These are phyloP conservation scores for Mycena leptocephala DNA, from an alignment of 768 basidiomycete genomes.

Conservation along the genomic window DNA sequence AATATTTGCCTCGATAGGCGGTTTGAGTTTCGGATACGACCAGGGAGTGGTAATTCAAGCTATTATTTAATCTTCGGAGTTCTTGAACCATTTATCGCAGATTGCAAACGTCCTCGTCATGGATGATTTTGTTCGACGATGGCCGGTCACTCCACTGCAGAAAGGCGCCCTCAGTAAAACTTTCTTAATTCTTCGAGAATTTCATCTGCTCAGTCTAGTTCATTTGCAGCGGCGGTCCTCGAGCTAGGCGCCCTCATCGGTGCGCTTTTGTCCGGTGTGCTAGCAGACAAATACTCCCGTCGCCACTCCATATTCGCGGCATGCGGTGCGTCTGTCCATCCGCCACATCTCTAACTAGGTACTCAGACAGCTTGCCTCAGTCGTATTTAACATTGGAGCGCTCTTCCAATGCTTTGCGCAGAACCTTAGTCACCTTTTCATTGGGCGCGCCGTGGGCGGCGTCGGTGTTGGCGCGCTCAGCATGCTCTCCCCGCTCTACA, in stretches of 20 bases:
- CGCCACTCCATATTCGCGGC: conserved; percentile 78
- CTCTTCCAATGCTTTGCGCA: conserved; percentile 78
- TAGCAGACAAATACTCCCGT: conserved; percentile 80
- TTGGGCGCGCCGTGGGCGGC: conserved; percentile 85
- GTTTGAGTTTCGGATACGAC: conserved; percentile 87
- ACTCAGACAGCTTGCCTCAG: conserved; percentile 48
- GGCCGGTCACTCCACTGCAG: conserved; percentile 82
- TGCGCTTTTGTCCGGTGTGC: conserved; percentile 75
- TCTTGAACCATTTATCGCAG: conserved; percentile 39
- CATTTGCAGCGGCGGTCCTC: conserved; percentile 75
- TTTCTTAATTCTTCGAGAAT: not conserved
- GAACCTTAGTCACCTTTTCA: conserved; percentile 69
- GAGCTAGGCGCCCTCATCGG: conserved; percentile 89
- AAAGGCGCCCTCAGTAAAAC: conserved; percentile 82
- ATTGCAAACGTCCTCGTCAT: conserved; percentile 91
- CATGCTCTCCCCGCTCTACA: conserved; percentile 87
- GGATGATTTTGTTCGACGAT: conserved; percentile 78
- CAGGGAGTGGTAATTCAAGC: conserved; percentile 74
- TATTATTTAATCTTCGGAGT: not conserved
- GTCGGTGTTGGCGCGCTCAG: conserved; percentile 87
- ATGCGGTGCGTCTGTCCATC: conserved; percentile 66
- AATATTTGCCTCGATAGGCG: conserved; percentile 84
- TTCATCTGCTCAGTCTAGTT: not conserved
- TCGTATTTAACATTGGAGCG: conserved; percentile 82
- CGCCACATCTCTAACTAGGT: not conserved